phyloP scores from a whole-genome alignment of 1,139 yeast species.

The Lodderomyces jiufengensis region DNA sequence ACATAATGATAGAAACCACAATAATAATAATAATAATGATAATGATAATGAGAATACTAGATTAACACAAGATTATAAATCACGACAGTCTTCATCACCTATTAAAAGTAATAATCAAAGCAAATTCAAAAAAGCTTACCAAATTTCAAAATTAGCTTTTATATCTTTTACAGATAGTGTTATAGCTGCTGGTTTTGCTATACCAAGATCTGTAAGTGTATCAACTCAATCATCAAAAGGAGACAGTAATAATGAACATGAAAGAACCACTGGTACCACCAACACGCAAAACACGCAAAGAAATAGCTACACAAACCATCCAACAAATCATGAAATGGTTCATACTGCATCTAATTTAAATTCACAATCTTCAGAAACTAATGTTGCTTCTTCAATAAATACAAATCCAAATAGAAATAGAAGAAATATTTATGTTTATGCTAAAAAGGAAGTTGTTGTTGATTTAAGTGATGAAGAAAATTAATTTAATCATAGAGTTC shows the following conservation, averaged over 20 bases:
- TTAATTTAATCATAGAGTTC: no score
- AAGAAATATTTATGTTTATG: slow-evolving; percentile 52
- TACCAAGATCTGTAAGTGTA: slow-evolving; percentile 50
- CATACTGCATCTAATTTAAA: background rate
- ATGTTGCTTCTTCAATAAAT: slow-evolving; percentile 1
- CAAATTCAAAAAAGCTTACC: slow-evolving; percentile 16
- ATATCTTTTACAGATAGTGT: slow-evolving; percentile 50
- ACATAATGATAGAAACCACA: slow-evolving; percentile 3
- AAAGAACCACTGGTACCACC: no score
- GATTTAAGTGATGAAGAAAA: slow-evolving; percentile 14
- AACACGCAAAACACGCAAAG: no score
- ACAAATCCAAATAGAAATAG: slow-evolving; percentile 20
- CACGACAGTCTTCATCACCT: background rate
- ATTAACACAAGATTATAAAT: background rate
- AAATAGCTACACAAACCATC: no score
- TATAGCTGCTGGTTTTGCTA: slow-evolving; percentile 60
- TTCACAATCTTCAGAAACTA: slow-evolving; percentile 5
- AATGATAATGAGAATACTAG: slow-evolving; percentile 2
- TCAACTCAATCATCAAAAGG: slow-evolving; percentile 21
- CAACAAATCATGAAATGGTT: no score
- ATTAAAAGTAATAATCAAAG: background rate
- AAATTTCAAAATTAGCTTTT: slow-evolving; percentile 34
- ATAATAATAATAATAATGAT: slow-evolving; percentile 8
- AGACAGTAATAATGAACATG: slow-evolving; percentile 11
- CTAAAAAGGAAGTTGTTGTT: slow-evolving; percentile 52